Conservation (phyloP, 2,329 filamentous ascomycete genomes). For the Boeremia exigua region DNA sequence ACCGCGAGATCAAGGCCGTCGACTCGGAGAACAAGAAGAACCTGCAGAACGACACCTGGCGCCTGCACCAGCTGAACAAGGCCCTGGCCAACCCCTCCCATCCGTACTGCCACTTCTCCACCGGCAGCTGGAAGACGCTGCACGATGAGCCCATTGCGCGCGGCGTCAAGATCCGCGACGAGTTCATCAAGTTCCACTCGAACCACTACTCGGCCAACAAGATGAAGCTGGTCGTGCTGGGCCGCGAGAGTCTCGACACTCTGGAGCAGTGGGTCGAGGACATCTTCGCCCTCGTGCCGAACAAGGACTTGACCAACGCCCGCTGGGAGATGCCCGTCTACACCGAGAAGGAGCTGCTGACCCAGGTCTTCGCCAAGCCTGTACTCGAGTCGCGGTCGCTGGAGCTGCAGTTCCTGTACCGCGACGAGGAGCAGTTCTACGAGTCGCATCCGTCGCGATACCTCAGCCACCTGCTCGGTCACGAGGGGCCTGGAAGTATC, state of each 20-base stretch:
- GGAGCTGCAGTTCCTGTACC: conserved; percentile 81
- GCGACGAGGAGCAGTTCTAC: conserved; percentile 80
- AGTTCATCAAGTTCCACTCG: conserved; percentile 91
- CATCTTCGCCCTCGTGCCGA: conserved; percentile 79
- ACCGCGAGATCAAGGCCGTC: conserved; percentile 85
- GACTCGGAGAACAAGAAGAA: conserved; percentile 99
- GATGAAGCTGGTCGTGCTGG: conserved; percentile 90
- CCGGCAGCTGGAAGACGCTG: conserved; percentile 84
- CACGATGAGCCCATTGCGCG: conserved; percentile 80
- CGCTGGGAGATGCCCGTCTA: conserved; percentile 71
- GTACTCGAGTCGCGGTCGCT: conserved; percentile 86
- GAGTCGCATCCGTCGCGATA: conserved; percentile 85
- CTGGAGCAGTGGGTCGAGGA: conserved; percentile 84
- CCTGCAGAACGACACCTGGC: conserved; percentile 87
- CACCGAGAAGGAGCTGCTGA: conserved; percentile 65
- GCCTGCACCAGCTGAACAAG: conserved; percentile 86
- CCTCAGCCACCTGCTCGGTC: conserved; percentile 86
- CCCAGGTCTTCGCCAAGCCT: conserved; percentile 85
- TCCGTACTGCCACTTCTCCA: conserved; percentile 90
- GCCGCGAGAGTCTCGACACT: conserved; percentile 80
- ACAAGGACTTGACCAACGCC: conserved; percentile 76
- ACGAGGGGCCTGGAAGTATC: conserved; percentile 91
- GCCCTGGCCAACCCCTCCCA: conserved; percentile 85
- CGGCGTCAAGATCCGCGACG: conserved; percentile 83
- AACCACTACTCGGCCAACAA: conserved; percentile 90